A percentile compares a stretch with the other conserved stretches of the same genome.
These are phyloP conservation scores for Emergomyces orientalis DNA, from an alignment of 2,329 filamentous ascomycete genomes.

Conservation along the genomic window DNA sequence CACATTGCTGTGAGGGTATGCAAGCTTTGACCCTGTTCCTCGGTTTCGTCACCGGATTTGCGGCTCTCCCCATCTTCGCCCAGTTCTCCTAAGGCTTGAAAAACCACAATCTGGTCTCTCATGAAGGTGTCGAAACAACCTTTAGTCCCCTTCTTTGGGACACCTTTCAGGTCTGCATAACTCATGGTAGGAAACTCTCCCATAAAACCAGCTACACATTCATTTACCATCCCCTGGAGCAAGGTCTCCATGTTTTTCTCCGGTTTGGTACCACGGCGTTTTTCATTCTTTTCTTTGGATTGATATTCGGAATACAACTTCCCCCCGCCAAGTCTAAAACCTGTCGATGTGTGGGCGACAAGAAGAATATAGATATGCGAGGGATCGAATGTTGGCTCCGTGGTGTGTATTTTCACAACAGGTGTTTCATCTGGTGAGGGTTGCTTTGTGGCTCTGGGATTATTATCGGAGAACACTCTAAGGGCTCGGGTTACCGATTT, in stretches of 20 bases:
- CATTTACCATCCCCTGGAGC: conserved; percentile 32
- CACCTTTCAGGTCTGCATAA: conserved; percentile 3
- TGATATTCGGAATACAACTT: conserved; percentile 35
- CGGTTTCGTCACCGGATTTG: conserved; percentile 17
- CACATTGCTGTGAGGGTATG: conserved; percentile 38
- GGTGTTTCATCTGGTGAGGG: conserved; percentile 11
- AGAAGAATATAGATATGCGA: conserved; percentile 47
- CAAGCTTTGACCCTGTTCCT: conserved; percentile 26
- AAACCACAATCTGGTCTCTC: conserved; percentile 52
- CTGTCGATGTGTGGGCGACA: conserved; percentile 43
- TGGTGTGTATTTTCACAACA: conserved; percentile 24
- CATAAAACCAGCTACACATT: conserved; percentile 38
- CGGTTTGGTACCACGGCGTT: background rate
- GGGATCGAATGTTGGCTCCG: conserved; percentile 36
- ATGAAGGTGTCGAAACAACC: conserved; percentile 46
- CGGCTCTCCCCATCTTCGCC: conserved; percentile 12
- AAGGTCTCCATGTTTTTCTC: conserved; percentile 20
- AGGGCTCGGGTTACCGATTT: conserved; percentile 5
- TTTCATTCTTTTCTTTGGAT: conserved; percentile 1
- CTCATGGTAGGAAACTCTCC: conserved; percentile 35
- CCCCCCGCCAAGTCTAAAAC: conserved; percentile 44
- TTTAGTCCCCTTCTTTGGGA: conserved; percentile 5
- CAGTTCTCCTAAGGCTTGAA: conserved; percentile 46
- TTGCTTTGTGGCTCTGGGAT: background rate
- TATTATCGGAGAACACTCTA: background rate